Evolutionary conservation across 1,284 basidiomycete species (phyloP).

Genomic region (Volvariella volvacea): DNA sequence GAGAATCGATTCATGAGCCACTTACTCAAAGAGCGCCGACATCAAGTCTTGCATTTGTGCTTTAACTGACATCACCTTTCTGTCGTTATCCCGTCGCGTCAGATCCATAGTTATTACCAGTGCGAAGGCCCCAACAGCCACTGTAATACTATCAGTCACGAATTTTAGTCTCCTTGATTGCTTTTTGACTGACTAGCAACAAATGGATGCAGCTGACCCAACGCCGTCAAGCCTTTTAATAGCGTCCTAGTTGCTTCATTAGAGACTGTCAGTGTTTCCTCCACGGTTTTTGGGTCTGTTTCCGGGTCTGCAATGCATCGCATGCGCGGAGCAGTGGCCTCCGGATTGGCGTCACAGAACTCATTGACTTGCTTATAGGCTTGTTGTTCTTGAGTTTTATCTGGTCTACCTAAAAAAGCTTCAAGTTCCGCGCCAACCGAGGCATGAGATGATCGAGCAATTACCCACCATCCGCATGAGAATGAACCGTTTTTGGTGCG

Average conservation of each 20-base stretch:
- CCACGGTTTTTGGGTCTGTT: constrained; percentile 10
- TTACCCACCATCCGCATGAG: no score
- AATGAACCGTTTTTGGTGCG: no score
- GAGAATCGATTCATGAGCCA: not conserved
- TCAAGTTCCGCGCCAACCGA: no score
- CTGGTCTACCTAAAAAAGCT: no score
- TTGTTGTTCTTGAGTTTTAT: no score
- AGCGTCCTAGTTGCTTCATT: constrained; percentile 19
- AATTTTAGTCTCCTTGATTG: not conserved
- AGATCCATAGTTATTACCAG: constrained; percentile 16
- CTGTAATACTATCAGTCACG: constrained; percentile 4
- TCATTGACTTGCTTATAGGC: not conserved
- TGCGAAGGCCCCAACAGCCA: constrained; percentile 16
- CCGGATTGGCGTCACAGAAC: not conserved
- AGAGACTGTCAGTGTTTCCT: constrained; percentile 21
- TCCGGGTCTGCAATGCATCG: not conserved
- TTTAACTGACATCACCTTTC: constrained; percentile 16
- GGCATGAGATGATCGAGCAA: no score
- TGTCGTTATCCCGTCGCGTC: constrained; percentile 17
- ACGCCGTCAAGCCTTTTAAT: constrained; percentile 21
- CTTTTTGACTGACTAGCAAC: constrained; percentile 18
- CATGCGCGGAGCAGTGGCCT: not conserved
- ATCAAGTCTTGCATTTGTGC: constrained; percentile 25
- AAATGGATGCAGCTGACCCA: constrained; percentile 24
- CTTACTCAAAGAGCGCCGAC: constrained; percentile 25